Evolutionary conservation across 225 moss, liverwort and hornwort species (phyloP).

Genomic region (Climacium dendroides): DNA sequence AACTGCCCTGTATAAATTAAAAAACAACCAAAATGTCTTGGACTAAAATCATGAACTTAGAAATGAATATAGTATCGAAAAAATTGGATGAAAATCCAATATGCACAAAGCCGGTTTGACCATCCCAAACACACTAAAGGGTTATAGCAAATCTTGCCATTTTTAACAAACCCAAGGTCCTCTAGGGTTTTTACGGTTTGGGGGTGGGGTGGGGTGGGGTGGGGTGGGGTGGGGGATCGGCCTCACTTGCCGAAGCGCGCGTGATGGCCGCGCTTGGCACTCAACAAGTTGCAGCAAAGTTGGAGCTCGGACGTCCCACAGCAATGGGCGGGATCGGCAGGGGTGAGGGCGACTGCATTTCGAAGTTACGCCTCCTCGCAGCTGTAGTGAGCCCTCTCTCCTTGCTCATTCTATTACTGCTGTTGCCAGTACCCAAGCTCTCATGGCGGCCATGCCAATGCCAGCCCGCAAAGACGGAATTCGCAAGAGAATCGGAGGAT

Average conservation of each 20-base stretch:
- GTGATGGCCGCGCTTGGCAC: background rate
- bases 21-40: no score
- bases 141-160: background rate
- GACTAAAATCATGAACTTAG: no score
- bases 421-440: background rate
- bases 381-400: background rate
- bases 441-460: slow-evolving; percentile 7
- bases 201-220: no score
- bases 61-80: no score
- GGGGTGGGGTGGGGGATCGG: no score
- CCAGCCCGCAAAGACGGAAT: background rate
- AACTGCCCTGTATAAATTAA: no score
- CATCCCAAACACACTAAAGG: no score
- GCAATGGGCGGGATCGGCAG: background rate
- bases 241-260: background rate
- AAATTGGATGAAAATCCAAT: no score
- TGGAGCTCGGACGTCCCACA: background rate
- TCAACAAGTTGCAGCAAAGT: background rate
- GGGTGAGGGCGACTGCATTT: background rate
- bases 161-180: background rate
- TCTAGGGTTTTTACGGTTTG: background rate
- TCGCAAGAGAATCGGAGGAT: background rate
- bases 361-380: background rate
- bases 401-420: background rate
- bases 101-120: no score